phyloP scores from a whole-genome alignment of 2,329 filamentous ascomycete genomes.

The Neocucurbitaria cava region DNA sequence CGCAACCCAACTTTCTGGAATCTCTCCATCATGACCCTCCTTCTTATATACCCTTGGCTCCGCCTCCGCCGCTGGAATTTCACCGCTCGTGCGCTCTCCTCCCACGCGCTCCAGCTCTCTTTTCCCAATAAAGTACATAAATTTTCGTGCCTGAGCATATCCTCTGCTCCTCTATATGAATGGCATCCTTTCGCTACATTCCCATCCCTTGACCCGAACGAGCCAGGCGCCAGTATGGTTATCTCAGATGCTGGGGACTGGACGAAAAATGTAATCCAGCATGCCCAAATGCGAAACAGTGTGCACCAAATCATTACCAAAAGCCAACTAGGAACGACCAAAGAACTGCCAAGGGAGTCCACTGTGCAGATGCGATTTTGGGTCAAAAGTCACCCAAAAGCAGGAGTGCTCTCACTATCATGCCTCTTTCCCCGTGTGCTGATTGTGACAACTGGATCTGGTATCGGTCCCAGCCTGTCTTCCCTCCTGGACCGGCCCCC shows the following conservation, averaged over 20 bases:
- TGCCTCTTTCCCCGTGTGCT: slow-evolving; percentile 39
- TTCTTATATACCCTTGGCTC: slow-evolving; percentile 76
- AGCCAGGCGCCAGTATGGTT: slow-evolving; percentile 30
- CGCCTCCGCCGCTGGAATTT: slow-evolving; percentile 73
- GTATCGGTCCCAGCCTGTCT: slow-evolving; percentile 49
- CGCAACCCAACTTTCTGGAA: slow-evolving; percentile 65
- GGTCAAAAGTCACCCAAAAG: slow-evolving; percentile 36
- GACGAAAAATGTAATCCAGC: slow-evolving; percentile 29
- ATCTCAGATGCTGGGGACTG: slow-evolving; percentile 47
- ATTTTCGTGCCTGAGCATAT: slow-evolving; percentile 43
- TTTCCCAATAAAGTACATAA: slow-evolving; percentile 35
- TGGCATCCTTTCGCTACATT: slow-evolving; percentile 51
- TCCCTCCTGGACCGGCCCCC: slow-evolving; percentile 62
- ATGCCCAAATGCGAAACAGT: neutral
- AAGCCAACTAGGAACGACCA: neutral
- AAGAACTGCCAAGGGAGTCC: neutral
- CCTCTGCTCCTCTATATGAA: slow-evolving; percentile 36
- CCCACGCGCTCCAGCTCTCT: slow-evolving; percentile 74
- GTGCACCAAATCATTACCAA: neutral
- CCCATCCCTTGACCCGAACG: slow-evolving; percentile 17
- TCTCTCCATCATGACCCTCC: slow-evolving; percentile 67
- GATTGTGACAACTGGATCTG: slow-evolving; percentile 45
- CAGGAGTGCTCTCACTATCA: slow-evolving; percentile 42
- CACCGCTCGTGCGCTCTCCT: slow-evolving; percentile 70
- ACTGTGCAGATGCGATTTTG: slow-evolving; percentile 27